phyloP scores from a whole-genome alignment of 2,329 filamentous ascomycete species.

The Calonectria pseudoturangicola region DNA sequence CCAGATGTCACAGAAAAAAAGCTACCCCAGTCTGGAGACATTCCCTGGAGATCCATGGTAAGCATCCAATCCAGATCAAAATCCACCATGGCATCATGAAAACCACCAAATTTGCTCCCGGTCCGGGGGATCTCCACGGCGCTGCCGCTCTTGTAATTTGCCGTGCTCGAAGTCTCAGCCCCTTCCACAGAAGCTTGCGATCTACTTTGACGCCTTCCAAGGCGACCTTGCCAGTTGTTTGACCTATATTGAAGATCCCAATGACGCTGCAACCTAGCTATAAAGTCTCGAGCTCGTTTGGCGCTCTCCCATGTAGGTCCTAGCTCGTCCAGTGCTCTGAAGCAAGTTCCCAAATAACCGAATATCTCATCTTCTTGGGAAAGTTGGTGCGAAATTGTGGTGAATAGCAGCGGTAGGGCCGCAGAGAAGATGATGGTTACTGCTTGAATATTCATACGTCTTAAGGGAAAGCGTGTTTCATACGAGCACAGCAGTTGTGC shows the following conservation, averaged over 20 bases:
- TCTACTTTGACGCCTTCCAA: neutral
- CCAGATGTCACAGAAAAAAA: neutral
- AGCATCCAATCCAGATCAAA: neutral
- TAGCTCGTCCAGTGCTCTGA: neutral
- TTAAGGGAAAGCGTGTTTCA: neutral
- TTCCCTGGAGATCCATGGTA: neutral
- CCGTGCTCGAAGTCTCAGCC: neutral
- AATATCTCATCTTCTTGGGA: neutral
- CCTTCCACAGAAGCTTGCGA: neutral
- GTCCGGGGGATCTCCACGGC: neutral
- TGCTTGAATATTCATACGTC: neutral
- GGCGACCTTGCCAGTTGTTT: neutral
- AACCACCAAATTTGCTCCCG: neutral
- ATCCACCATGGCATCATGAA: neutral
- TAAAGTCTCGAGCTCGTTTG: neutral
- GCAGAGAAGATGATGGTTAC: neutral
- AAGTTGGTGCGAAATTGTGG: neutral
- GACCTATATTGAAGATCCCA: neutral
- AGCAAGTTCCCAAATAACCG: neutral
- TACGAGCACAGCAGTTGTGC: neutral
- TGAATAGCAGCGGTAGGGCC: neutral
- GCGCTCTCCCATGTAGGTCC: neutral
- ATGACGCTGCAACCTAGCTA: neutral
- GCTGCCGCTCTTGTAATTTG: neutral
- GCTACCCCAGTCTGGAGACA: neutral